A percentile compares a stretch with the other conserved stretches of the same genome.
Conservation (phyloP, 2,329 filamentous ascomycete species). For the Fusarium nisikadoi region DNA sequence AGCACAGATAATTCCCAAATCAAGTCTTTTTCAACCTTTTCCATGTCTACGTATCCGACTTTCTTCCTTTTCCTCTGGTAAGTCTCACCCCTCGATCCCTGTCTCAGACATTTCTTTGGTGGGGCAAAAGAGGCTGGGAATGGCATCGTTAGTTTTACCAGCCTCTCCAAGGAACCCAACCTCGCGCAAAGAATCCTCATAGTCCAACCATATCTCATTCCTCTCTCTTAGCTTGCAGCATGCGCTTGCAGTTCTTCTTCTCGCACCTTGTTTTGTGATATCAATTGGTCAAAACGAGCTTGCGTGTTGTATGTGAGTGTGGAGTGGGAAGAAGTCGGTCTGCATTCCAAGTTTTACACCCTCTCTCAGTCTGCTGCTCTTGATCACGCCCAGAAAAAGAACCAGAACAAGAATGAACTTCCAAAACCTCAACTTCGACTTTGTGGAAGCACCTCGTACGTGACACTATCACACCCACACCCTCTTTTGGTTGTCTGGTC, state of each 20-base stretch:
- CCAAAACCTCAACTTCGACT: slow-evolving; percentile 50
- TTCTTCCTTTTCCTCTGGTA: slow-evolving; percentile 16
- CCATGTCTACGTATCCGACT: not conserved
- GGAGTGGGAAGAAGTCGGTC: slow-evolving; percentile 46
- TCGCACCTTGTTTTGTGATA: slow-evolving; percentile 46
- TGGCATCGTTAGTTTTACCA: slow-evolving; percentile 33
- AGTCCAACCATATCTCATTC: slow-evolving; percentile 50
- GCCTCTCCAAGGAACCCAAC: slow-evolving; percentile 43
- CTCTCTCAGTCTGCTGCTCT: not conserved
- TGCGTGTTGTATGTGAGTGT: slow-evolving; percentile 43
- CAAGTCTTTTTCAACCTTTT: not conserved
- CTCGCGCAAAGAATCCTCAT: slow-evolving; percentile 41
- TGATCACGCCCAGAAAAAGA: slow-evolving; percentile 33
- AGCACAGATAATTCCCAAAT: not conserved
- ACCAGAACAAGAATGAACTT: slow-evolving; percentile 50
- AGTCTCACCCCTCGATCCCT: slow-evolving; percentile 19
- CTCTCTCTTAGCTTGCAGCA: slow-evolving; percentile 42
- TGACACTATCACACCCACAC: slow-evolving; percentile 33
- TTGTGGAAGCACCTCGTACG: slow-evolving; percentile 53
- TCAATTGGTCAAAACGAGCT: slow-evolving; percentile 48
- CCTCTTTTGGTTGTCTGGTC: not conserved
- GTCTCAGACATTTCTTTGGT: slow-evolving; percentile 27
- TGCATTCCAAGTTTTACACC: slow-evolving; percentile 33
- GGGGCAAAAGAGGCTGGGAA: slow-evolving; percentile 43
- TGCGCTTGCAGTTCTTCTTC: slow-evolving; percentile 42